A percentile compares a stretch with the other conserved stretches of the same genome.
phyloP scores from a whole-genome alignment of 352 stramenopile genomes.

The Pythium rishiriense region DNA sequence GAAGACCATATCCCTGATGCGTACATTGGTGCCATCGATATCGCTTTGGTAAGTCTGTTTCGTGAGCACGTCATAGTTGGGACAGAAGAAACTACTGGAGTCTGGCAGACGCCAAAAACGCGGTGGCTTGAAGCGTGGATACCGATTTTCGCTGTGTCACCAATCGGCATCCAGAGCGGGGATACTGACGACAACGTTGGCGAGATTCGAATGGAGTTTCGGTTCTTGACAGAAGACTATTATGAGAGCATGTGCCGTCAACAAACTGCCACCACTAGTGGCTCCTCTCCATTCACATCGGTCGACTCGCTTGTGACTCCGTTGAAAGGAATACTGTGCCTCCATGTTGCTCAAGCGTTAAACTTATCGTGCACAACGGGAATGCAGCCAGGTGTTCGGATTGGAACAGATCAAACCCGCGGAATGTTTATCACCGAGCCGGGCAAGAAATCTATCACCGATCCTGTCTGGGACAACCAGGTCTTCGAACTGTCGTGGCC shows the following conservation, averaged over 20 bases:
- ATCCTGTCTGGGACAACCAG: conserved; percentile 34
- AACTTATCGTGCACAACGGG: conserved; percentile 33
- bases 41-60: conserved; percentile 38
- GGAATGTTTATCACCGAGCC: conserved; percentile 33
- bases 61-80: conserved; percentile 10
- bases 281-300: conserved; percentile 9
- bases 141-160: conserved; percentile 31
- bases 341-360: conserved; percentile 37
- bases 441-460: conserved; percentile 33
- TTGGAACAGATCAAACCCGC: conserved; percentile 4
- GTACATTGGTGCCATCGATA: conserved; percentile 37
- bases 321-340: conserved; percentile 28
- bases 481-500: conserved; percentile 34
- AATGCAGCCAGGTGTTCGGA: conserved; percentile 41
- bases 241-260: conserved; percentile 20
- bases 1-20: conserved; percentile 53
- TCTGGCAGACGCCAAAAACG: conserved; percentile 20
- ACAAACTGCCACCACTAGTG: neutral
- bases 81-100: neutral
- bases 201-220: conserved; percentile 52
- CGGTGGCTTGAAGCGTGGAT: conserved; percentile 51
- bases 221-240: conserved; percentile 41
- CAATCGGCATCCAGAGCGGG: neutral
- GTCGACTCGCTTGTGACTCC: neutral
- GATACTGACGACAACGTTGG: conserved; percentile 28